A percentile compares a stretch with the other conserved stretches of the same genome.
Evolutionary conservation across 768 basidiomycete species (phyloP).

Genomic region (Mycena maculata): DNA sequence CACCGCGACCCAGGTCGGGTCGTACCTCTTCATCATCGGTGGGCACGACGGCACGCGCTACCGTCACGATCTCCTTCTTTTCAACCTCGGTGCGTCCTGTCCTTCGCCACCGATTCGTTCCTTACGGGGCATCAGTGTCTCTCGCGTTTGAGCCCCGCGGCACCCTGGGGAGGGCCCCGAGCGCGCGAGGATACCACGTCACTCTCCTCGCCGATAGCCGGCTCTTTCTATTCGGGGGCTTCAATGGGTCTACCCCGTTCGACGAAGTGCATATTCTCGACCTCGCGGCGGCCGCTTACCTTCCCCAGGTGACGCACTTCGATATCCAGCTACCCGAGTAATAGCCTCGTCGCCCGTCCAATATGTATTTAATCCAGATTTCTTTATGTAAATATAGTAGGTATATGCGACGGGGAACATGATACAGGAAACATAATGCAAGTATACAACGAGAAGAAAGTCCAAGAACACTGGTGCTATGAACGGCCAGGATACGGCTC

Average conservation of each 20-base stretch:
- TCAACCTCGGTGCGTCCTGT: slow-evolving; percentile 79
- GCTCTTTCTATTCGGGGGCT: slow-evolving; percentile 89
- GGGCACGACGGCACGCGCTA: slow-evolving; percentile 89
- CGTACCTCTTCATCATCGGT: slow-evolving; percentile 89
- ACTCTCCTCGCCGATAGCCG: slow-evolving; percentile 86
- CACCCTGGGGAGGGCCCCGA: slow-evolving; percentile 75
- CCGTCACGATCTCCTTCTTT: slow-evolving; percentile 77
- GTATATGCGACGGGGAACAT: too few relatives aligned
- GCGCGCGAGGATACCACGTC: slow-evolving; percentile 86
- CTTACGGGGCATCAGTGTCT: slow-evolving; percentile 64
- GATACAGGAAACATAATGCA: too few relatives aligned
- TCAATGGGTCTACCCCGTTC: slow-evolving; percentile 84
- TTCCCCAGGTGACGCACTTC: slow-evolving; percentile 90
- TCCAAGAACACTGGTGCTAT: background rate
- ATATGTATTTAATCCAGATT: slow-evolving; percentile 5
- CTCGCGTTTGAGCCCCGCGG: slow-evolving; percentile 84
- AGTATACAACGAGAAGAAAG: background rate
- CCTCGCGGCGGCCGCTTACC: slow-evolving; percentile 86
- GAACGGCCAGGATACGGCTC: slow-evolving; percentile 11
- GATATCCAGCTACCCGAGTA: slow-evolving; percentile 56
- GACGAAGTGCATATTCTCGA: slow-evolving; percentile 91
- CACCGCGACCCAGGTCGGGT: slow-evolving; percentile 90
- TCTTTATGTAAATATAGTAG: too few relatives aligned
- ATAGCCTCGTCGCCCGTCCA: background rate
- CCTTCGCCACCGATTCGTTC: background rate